A percentile compares a stretch with the other conserved stretches of the same genome.
These are phyloP conservation scores for Geotrichum candidum DNA, from an alignment of 1,139 yeast species.

Conservation along the genomic window DNA sequence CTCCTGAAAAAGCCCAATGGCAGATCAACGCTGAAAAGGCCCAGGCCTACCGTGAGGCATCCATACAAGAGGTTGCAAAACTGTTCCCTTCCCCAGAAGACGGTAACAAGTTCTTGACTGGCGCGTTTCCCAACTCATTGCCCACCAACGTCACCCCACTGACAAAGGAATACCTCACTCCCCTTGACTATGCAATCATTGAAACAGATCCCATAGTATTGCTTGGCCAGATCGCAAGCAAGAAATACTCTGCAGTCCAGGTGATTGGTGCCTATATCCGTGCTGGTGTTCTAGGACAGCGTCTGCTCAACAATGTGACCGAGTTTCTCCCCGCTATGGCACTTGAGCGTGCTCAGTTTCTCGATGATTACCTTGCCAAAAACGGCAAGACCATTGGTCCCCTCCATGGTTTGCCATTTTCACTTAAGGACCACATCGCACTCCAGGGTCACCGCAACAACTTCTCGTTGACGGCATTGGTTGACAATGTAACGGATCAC, in stretches of 20 bases:
- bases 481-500: constrained; percentile 28
- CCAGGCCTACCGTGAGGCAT: constrained; percentile 25
- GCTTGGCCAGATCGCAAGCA: constrained; percentile 38
- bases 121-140: constrained; percentile 25
- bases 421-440: constrained; percentile 47
- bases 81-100: constrained; percentile 26
- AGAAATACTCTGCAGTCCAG: constrained; percentile 41
- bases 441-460: constrained; percentile 42
- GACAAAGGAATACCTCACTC: constrained; percentile 24
- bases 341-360: constrained; percentile 38
- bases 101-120: constrained; percentile 23
- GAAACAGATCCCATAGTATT: constrained; percentile 32
- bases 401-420: constrained; percentile 49
- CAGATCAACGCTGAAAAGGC: constrained; percentile 10
- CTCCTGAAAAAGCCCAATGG: constrained; percentile 12
- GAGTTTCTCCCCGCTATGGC: constrained; percentile 34
- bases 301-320: constrained; percentile 41
- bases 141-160: constrained; percentile 29
- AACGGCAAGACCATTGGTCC: constrained; percentile 44
- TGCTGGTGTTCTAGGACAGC: constrained; percentile 55
- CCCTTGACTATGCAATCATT: constrained; percentile 28
- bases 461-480: constrained; percentile 38
- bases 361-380: constrained; percentile 39
- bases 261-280: constrained; percentile 49
- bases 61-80: constrained; percentile 26